These are phyloP conservation scores for Candida gorgasii DNA, from an alignment of 805 yeast genomes.

Conservation along the genomic window DNA sequence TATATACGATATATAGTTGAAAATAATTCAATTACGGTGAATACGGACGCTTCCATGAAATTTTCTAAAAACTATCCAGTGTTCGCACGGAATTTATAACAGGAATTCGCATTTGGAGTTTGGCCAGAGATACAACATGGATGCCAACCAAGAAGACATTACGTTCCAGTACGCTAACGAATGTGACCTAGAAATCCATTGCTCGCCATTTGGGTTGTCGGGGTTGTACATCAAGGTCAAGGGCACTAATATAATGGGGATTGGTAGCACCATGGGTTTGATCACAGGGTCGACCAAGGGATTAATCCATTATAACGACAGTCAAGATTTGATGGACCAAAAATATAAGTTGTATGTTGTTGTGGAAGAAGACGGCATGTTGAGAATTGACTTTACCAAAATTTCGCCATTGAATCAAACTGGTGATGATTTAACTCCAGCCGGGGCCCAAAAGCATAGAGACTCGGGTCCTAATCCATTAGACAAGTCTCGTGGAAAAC, in stretches of 20 bases:
- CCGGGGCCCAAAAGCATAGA: constrained; percentile 2
- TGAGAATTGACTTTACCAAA: constrained; percentile 54
- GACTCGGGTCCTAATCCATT: constrained; percentile 1
- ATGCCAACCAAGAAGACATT: constrained; percentile 12
- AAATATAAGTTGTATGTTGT: constrained; percentile 52
- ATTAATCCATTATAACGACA: constrained; percentile 47
- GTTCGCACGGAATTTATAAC: background rate
- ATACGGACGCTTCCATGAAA: background rate
- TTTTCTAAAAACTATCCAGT: no score
- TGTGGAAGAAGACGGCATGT: constrained; percentile 45
- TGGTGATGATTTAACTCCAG: constrained; percentile 12
- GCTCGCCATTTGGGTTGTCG: constrained; percentile 57
- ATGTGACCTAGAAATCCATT: constrained; percentile 55
- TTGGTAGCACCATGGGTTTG: constrained; percentile 58
- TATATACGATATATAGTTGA: background rate
- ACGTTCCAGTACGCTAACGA: constrained; percentile 47
- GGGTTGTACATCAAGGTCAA: constrained; percentile 51
- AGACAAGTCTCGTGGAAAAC: background rate
- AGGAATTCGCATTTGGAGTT: constrained; percentile 1
- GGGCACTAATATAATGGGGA: constrained; percentile 52
- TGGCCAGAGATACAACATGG: constrained; percentile 12
- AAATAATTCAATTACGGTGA: background rate
- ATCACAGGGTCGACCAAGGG: constrained; percentile 55
- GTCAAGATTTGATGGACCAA: constrained; percentile 45
- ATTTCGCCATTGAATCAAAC: constrained; percentile 30